These are phyloP conservation scores for Salix exigua DNA, from an alignment of 345 rosid species.

Conservation along the genomic window DNA sequence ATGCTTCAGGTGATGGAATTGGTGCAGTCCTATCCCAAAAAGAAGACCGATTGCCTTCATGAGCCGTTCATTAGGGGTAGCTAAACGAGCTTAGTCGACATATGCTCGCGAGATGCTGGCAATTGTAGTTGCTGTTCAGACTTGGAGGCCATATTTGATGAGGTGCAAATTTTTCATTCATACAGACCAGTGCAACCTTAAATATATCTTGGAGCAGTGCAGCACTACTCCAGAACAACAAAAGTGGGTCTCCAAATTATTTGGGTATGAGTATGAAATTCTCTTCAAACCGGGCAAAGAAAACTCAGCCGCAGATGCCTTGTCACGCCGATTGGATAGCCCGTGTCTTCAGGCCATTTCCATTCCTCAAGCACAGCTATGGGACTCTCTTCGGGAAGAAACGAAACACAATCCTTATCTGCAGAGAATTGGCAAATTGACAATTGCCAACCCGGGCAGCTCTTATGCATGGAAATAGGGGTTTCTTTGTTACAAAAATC, in stretches of 20 bases:
- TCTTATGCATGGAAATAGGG: neutral
- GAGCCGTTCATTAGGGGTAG: too few relatives aligned
- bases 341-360: too few relatives aligned
- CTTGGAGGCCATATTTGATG: neutral
- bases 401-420: accelerated
- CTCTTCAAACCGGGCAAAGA: too few relatives aligned
- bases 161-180: neutral
- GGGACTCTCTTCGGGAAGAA: too few relatives aligned
- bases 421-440: neutral
- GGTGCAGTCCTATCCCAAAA: neutral
- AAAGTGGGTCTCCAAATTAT: neutral
- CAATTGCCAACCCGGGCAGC: neutral
- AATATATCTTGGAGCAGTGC: neutral
- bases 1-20: neutral
- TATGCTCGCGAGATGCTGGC: neutral
- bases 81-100: neutral
- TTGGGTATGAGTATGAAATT: neutral
- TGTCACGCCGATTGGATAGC: accelerated
- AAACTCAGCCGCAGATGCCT: too few relatives aligned
- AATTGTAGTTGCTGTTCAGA: neutral
- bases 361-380: too few relatives aligned
- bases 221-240: neutral
- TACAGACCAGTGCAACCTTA: neutral
- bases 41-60: too few relatives aligned
- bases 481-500: neutral